Conservation (phyloP, 1,139 yeast genomes). For the Kodamaea fungicola region DNA sequence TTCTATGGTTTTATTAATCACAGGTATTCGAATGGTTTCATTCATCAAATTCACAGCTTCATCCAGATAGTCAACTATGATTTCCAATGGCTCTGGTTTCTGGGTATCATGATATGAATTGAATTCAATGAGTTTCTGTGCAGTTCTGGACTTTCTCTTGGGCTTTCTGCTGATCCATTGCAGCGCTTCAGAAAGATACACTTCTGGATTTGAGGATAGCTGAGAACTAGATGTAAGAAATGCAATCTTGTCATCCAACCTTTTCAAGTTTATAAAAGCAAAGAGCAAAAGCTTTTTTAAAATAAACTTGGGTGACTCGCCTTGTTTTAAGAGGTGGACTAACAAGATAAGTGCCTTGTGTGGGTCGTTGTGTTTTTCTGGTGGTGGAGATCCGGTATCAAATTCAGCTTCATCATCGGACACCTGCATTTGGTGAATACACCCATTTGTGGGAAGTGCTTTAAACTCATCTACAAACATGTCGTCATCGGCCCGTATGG, state of each 20-base stretch:
- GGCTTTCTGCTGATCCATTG: slow-evolving; percentile 13
- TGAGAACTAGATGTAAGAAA: too few species aligned
- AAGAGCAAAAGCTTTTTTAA: too few species aligned
- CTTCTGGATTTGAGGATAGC: slow-evolving; percentile 5
- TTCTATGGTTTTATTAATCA: too few species aligned
- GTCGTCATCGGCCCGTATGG: slow-evolving; percentile 9
- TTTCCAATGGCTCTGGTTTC: not conserved
- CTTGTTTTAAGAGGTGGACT: slow-evolving; percentile 17
- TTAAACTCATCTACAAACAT: slow-evolving; percentile 12
- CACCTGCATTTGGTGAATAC: slow-evolving; percentile 23
- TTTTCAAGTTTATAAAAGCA: too few species aligned
- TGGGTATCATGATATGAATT: slow-evolving; percentile 4
- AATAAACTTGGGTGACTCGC: slow-evolving; percentile 15
- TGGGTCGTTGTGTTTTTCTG: too few species aligned
- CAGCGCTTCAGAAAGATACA: slow-evolving; percentile 15
- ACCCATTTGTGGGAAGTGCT: slow-evolving; percentile 5
- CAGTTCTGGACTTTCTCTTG: slow-evolving; percentile 4
- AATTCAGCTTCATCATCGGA: slow-evolving; percentile 31
- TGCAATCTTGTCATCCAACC: too few species aligned
- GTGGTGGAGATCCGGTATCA: not conserved
- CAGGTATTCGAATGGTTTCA: too few species aligned
- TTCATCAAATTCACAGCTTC: slow-evolving; percentile 1
- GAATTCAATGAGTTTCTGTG: slow-evolving; percentile 4
- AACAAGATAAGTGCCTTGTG: slow-evolving; percentile 6
- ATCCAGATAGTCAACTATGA: slow-evolving; percentile 5